Evolutionary conservation across 257 asterid species (phyloP), one percentile per base, ranked within the genome.

Genomic region (Forsythia viridissima): DNA sequence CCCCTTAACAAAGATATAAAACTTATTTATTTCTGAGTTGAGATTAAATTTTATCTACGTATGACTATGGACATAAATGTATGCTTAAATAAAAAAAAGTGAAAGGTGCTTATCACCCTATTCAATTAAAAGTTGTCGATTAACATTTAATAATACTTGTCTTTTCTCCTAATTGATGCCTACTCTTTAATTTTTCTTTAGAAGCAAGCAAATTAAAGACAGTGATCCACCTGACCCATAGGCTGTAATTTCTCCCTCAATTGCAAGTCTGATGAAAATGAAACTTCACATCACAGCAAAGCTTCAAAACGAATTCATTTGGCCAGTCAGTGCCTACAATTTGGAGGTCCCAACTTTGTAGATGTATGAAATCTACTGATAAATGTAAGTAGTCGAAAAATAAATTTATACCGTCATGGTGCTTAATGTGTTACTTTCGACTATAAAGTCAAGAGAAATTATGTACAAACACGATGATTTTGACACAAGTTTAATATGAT

Each of bases 211-310:
- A 73, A 76, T 61, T 3, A 59, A 59, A 20, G 36, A 20, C 36
- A 59, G 11, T 59, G 36, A 7, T 59, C 46, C 37, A 70, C 51
- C 42, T 61, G 36, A 52, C 59, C 39, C 3, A 63, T 11, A 63
- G 70, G 70, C 59, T 48, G 59, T 48, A 48, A 48, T 48, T 4
- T 48, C 57, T 70, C 70, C 71, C 72, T 79, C 81, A 77, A 59
- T 82, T 66, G 72, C 76, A 78, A 71, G 55, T 30, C 73, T 30
- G 59, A 80, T 72, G 78, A 77, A 71, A 43, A 42, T 46, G 78
- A 80, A 86, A 79, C 78, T 82, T 84, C 90, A 84, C 86, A 81
- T 82, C 87, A 82, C 81, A 84, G 66, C 84, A 85, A 81, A 48
- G 59, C 83, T 77, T 76, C 42, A 75, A 43, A 65, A 48, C 20